These are phyloP conservation scores for Fusarium sp. DNA, from an alignment of 2,329 filamentous ascomycete species.

Conservation along the genomic window DNA sequence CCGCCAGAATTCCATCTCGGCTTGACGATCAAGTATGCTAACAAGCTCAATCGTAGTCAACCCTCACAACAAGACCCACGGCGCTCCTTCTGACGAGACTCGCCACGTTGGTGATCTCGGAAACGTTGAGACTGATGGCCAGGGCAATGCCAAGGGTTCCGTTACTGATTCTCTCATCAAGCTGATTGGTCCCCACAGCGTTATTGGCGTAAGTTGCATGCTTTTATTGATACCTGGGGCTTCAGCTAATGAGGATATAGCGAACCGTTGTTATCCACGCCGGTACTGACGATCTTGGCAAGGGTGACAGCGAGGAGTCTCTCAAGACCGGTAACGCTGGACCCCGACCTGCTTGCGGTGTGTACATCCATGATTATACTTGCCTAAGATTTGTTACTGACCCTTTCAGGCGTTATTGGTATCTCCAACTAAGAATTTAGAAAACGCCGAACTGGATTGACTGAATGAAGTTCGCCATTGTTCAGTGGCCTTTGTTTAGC, in stretches of 20 bases:
- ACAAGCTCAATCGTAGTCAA: constrained; percentile 74
- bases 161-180: constrained; percentile 86
- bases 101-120: constrained; percentile 98
- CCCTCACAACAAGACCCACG: constrained; percentile 92
- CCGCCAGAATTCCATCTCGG: not conserved
- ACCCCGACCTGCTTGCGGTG: constrained; percentile 91
- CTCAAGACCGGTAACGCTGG: constrained; percentile 99
- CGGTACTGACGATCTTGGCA: constrained; percentile 96
- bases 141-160: constrained; percentile 89
- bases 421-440: constrained; percentile 74
- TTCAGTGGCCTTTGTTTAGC: not conserved
- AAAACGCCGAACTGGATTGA: constrained; percentile 11
- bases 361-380: constrained; percentile 46
- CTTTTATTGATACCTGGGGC: not conserved
- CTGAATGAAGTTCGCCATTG: not conserved
- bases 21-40: constrained; percentile 9
- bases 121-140: constrained; percentile 94
- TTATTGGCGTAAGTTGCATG: constrained; percentile 79
- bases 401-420: constrained; percentile 79
- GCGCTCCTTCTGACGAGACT: constrained; percentile 81
- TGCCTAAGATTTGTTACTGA: constrained; percentile 19
- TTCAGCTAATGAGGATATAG: constrained; percentile 56
- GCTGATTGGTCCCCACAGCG: constrained; percentile 94
- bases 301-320: constrained; percentile 91
- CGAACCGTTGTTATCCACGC: constrained; percentile 95